phyloP scores from a whole-genome alignment of 768 basidiomycete genomes.

The Lentinula aciculospora region DNA sequence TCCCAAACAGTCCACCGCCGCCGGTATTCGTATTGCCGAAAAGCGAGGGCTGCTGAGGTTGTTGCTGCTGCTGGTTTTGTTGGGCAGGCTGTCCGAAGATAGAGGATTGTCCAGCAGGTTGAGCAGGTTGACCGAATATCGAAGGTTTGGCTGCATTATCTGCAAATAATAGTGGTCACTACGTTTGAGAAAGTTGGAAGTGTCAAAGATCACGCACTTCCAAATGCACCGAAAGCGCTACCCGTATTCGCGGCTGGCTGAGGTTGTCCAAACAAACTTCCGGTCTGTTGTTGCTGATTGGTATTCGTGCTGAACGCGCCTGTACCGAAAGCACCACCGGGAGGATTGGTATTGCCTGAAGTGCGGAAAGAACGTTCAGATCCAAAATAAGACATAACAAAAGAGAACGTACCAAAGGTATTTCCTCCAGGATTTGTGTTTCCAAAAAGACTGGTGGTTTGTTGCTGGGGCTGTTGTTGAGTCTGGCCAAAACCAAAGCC shows the following conservation, averaged over 20 bases:
- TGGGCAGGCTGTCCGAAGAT: conserved; percentile 14
- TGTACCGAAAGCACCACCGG: conserved; percentile 16
- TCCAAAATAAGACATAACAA: neutral
- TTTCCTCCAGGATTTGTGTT: conserved; percentile 16
- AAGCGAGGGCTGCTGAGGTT: conserved; percentile 12
- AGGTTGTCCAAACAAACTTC: conserved; percentile 31
- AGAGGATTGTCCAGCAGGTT: conserved; percentile 25
- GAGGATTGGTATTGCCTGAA: conserved; percentile 11
- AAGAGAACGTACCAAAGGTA: conserved; percentile 23
- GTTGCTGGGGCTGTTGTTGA: conserved; percentile 27
- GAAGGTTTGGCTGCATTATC: conserved; percentile 34
- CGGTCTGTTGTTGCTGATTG: conserved; percentile 16
- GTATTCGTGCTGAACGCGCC: conserved; percentile 16
- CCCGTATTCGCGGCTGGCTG: conserved; percentile 22
- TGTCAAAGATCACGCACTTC: conserved; percentile 13
- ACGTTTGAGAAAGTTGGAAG: neutral
- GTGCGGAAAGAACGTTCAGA: neutral
- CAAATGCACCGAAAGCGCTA: conserved; percentile 29
- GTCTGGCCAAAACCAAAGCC: neutral
- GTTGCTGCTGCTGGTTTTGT: conserved; percentile 14
- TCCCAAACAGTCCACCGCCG: conserved; percentile 27
- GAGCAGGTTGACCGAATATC: conserved; percentile 43
- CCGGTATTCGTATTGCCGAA: conserved; percentile 13
- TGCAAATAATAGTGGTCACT: neutral
- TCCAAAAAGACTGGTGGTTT: conserved; percentile 5